Evolutionary conservation across 148 eudicot species (phyloP), one percentile per base, ranked within the genome.

Genomic region (Rhododendron simsii): DNA sequence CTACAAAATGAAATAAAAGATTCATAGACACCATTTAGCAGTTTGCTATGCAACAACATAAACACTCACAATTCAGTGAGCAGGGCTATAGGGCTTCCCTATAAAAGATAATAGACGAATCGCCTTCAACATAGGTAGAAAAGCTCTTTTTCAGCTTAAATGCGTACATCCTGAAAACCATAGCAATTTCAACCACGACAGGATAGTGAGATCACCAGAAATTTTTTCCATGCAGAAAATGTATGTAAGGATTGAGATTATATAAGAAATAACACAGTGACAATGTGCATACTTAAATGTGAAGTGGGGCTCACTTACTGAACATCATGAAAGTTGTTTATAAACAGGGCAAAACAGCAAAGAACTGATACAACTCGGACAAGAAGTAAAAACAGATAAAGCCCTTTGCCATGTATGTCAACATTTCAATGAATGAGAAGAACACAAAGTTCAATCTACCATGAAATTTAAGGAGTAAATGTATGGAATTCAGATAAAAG

Each of bases 51-150:
- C 30, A 57, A 20, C 71, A 20, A 33, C 30, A 10, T 33, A 14
- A 81, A 18, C 61, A 35, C 83, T 57, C 83, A 81, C 57, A 81
- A 81, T 57, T 35, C 83, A 81, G 16, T 51, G 48, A 81, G 30
- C 48, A 44, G 35, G 33, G 83, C 30, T 57, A 37, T 81, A 23
- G 71, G 23, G 48, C 28, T 33, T 35, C 63, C n/a, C 30, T 13
- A 81, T 30, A 14, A 45, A 28, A 51, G 0, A 80, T 1, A 53
- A 81, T 30, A 41, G 48, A 53, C 11, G 2, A 23, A 51, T 0
- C 20, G n/a, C 14, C 83, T 80, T 80, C 30, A 57, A 21, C 26
- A 57, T 1, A 21, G 47, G 28, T 81, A 20, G 83, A 57, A 80
- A 53, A 30, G 4, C 84, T 35, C 50, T 81, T 12, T 59, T 28